Percentiles rank a stretch among this genome's conserved stretches.
These are phyloP conservation scores for Nigrograna mackinnonii DNA, from an alignment of 2,329 filamentous ascomycete species.

Conservation along the genomic window DNA sequence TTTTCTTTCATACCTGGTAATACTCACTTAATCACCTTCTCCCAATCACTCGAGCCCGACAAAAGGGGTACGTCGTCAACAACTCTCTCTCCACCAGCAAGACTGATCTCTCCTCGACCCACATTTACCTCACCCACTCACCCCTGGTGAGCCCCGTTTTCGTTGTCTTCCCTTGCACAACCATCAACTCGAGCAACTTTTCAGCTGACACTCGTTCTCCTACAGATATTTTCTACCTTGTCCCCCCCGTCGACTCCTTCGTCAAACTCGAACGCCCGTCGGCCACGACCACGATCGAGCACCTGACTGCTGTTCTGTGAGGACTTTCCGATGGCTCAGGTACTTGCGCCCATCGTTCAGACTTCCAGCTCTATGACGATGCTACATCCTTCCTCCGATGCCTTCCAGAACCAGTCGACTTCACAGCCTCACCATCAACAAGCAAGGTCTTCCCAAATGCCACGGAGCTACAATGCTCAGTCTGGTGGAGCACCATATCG, in stretches of 20 bases:
- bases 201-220: background rate
- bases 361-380: conserved; percentile 53
- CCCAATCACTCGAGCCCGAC: conserved; percentile 7
- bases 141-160: conserved; percentile 7
- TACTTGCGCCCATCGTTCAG: conserved; percentile 53
- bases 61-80: conserved; percentile 31
- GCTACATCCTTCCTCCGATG: conserved; percentile 54
- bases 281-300: conserved; percentile 21
- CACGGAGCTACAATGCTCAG: conserved; percentile 48
- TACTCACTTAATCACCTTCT: conserved; percentile 19
- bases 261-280: conserved; percentile 12
- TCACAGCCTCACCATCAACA: conserved; percentile 41
- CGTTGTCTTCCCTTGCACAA: conserved; percentile 2
- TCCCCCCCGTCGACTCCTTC: conserved; percentile 17
- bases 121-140: conserved; percentile 19
- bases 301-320: conserved; percentile 19
- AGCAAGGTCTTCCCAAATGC: conserved; percentile 45
- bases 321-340: conserved; percentile 45
- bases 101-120: conserved; percentile 20
- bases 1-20: conserved; percentile 32
- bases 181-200: conserved; percentile 1
- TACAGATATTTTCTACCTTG: background rate
- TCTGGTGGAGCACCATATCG: conserved; percentile 44
- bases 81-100: conserved; percentile 13
- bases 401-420: conserved; percentile 45